A percentile compares a stretch with the other conserved stretches of the same genome.
phyloP scores from a whole-genome alignment of 129 eudicot species.

The Sambucus nigra region DNA sequence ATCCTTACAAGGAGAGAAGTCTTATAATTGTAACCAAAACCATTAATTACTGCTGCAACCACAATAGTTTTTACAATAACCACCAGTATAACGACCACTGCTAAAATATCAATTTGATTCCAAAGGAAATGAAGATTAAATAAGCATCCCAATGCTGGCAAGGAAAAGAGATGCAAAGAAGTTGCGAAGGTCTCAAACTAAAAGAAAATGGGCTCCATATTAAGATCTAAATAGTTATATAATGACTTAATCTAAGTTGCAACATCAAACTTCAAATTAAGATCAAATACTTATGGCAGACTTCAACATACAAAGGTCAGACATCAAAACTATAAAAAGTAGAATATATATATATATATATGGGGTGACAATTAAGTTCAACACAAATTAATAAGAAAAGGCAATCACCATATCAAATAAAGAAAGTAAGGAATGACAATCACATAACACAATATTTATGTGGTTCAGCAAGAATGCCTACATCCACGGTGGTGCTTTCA shows the following conservation, averaged over 20 bases:
- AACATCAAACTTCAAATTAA: neutral
- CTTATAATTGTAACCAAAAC: slow-evolving; percentile 78
- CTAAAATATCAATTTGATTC: slow-evolving; percentile 86
- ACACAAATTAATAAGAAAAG: no score
- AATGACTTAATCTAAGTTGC: no score
- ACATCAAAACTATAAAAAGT: neutral
- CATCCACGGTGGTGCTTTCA: no score
- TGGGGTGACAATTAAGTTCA: no score
- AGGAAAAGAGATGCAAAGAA: slow-evolving; percentile 95
- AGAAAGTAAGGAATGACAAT: no score
- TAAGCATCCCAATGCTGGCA: slow-evolving; percentile 94
- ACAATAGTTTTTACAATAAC: slow-evolving; percentile 67
- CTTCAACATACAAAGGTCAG: neutral
- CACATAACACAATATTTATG: no score
- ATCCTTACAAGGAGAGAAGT: slow-evolving; percentile 77
- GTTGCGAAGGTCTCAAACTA: slow-evolving; percentile 89
- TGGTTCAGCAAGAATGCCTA: no score
- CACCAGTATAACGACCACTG: slow-evolving; percentile 76
- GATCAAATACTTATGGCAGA: neutral
- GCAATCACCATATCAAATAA: no score
- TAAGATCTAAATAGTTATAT: no score
- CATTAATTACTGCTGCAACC: slow-evolving; percentile 67
- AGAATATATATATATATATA: no score
- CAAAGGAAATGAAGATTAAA: slow-evolving; percentile 89
- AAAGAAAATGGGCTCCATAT: slow-evolving; percentile 17